Conservation (phyloP, 2,329 filamentous ascomycete genomes). For the Colletotrichum sojae region DNA sequence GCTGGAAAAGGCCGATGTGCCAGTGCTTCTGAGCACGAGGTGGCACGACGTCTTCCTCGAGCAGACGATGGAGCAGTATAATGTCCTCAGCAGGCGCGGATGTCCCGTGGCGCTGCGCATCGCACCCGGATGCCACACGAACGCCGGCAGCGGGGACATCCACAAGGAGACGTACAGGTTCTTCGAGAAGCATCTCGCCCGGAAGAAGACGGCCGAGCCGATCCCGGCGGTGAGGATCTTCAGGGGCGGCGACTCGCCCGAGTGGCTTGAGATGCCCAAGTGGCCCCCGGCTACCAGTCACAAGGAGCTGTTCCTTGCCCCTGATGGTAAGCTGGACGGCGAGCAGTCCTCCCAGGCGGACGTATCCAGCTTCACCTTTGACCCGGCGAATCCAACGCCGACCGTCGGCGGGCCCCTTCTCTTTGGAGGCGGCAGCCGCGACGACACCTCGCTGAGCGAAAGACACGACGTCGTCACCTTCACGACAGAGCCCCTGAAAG, state of each 20-base stretch:
- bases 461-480: slow-evolving; percentile 45
- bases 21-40: slow-evolving; percentile 40
- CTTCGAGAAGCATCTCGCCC: slow-evolving; percentile 26
- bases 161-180: slow-evolving; percentile 30
- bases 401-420: slow-evolving; percentile 41
- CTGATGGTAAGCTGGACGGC: not conserved
- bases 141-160: slow-evolving; percentile 7
- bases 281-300: slow-evolving; percentile 37
- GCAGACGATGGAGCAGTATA: slow-evolving; percentile 42
- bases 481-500: slow-evolving; percentile 41
- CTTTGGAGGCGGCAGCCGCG: slow-evolving; percentile 34
- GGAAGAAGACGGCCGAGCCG: not conserved
- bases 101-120: slow-evolving; percentile 40
- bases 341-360: not conserved
- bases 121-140: slow-evolving; percentile 42
- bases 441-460: slow-evolving; percentile 41
- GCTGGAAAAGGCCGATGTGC: slow-evolving; percentile 38
- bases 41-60: slow-evolving; percentile 43
- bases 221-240: slow-evolving; percentile 31
- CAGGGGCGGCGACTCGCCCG: slow-evolving; percentile 36
- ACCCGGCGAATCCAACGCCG: slow-evolving; percentile 46
- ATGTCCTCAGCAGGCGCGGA: slow-evolving; percentile 30
- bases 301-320: slow-evolving; percentile 23
- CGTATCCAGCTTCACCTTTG: slow-evolving; percentile 42
- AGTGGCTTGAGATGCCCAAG: slow-evolving; percentile 37